Conservation (phyloP, 371 early-diverging fungal species). For the Haplosporangium sp. region DNA sequence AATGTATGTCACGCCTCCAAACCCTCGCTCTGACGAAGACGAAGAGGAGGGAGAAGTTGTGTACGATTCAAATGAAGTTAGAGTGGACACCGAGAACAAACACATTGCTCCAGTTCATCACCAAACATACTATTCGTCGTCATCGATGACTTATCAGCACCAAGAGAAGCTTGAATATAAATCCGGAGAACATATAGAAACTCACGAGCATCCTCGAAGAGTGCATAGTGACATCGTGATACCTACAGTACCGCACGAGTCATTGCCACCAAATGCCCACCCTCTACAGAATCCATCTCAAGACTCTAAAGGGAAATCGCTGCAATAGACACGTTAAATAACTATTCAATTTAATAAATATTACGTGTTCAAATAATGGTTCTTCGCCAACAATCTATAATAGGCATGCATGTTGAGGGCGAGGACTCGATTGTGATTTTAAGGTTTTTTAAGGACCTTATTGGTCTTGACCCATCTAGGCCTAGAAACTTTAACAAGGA, state of each 20-base stretch:
- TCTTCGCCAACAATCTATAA: no score
- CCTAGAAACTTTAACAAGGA: no score
- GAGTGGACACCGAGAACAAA: background rate
- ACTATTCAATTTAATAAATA: no score
- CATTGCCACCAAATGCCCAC: background rate
- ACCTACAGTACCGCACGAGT: background rate
- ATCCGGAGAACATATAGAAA: background rate
- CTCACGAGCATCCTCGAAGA: background rate
- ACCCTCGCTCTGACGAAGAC: constrained; percentile 3
- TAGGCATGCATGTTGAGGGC: no score
- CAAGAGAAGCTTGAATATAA: background rate
- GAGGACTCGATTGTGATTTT: no score
- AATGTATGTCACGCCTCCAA: constrained; percentile 17
- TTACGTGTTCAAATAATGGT: no score
- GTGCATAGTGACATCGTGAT: constrained; percentile 1
- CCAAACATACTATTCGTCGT: background rate
- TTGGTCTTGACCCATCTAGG: no score
- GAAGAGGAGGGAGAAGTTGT: constrained; percentile 3
- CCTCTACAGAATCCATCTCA: background rate
- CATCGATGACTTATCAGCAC: background rate
- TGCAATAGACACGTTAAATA: no score
- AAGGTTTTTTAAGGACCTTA: no score
- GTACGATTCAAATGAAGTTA: constrained; percentile 2
- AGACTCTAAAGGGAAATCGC: constrained; percentile 9
- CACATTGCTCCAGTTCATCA: constrained; percentile 5